These are phyloP conservation scores for Lonicera japonica DNA, from an alignment of 129 eudicot genomes.

Conservation along the genomic window DNA sequence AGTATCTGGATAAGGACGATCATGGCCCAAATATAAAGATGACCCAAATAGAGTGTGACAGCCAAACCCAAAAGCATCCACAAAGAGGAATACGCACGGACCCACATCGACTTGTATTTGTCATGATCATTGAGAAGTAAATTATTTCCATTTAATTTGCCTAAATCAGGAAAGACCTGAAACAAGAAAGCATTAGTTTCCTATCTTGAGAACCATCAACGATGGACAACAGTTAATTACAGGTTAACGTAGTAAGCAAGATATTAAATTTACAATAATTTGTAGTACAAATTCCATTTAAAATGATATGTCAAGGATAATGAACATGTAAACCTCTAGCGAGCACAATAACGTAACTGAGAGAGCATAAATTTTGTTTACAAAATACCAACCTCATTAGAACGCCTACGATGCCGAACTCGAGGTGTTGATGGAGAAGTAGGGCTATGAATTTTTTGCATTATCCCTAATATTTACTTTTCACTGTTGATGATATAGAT, in stretches of 20 bases:
- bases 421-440: constrained; percentile 48
- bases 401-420: constrained; percentile 44
- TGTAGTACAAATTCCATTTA: not conserved
- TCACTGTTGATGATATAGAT: no score
- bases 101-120: constrained; percentile 76
- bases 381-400: constrained; percentile 39
- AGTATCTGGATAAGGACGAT: constrained; percentile 63
- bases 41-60: constrained; percentile 63
- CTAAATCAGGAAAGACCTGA: constrained; percentile 46
- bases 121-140: constrained; percentile 55
- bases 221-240: not conserved
- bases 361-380: not conserved
- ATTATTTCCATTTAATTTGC: constrained; percentile 40
- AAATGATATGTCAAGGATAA: no score
- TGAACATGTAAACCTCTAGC: not conserved
- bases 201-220: no score
- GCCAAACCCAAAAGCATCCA: constrained; percentile 63
- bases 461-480: not conserved
- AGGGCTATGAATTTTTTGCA: constrained; percentile 36
- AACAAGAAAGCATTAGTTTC: not conserved
- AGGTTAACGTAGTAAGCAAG: not conserved
- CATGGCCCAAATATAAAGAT: constrained; percentile 75
- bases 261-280: no score
- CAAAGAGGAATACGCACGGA: constrained; percentile 61
- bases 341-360: no score